Base-by-base conservation (phyloP, 2,329 filamentous ascomycete species). In the Allantophomopsis cytisporea region DNA sequence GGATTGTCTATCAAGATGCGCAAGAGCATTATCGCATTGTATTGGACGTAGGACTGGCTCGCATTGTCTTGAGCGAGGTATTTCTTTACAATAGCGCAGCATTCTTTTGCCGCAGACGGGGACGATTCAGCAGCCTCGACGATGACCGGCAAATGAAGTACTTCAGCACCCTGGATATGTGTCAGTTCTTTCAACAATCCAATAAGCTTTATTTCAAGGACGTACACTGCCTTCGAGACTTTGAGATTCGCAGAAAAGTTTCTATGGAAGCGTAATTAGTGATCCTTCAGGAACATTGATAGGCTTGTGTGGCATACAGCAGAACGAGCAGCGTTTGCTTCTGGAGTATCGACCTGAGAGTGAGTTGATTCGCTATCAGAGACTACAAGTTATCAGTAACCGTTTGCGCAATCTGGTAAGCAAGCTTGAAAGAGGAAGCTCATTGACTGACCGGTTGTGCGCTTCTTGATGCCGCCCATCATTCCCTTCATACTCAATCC, bases 51-150 rank as follows among this genome's bases (percentile, higher is more conserved):
- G 8, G 84, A 67, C 35, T 65, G 66, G 18, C 60, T 56, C 50
- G 61, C 76, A 60, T 84, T 77, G 35, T 88, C 82, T 48, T 78
- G 80, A 50, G 76, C 71, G 43, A 98, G 66, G 57, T 80, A 89
- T 58, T 85, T 88, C 56, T 85, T 82, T 54, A 96, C 85, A 47
- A 82, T 68, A 47, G 74, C 66, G 37, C 87, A 86, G 50, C 84
- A 85, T 52, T 88, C 83, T 47, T 80, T 76, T 17, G 89, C 88
- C 5, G 91, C 91, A 36, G 69, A 66, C 7, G 91, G 89, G 36
- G 85, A 94, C 20, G 88, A 94, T 59, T 96, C 91, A 65, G 88
- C 88, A 39, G 83, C 76, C 55, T 96, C 91, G 64, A 98, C 91
- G 49, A 98, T 95, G 43, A 80, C 76, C 7, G 91, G 91, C 30